Conservation (phyloP, 441 rosid species). For the Omphalea diandra region DNA sequence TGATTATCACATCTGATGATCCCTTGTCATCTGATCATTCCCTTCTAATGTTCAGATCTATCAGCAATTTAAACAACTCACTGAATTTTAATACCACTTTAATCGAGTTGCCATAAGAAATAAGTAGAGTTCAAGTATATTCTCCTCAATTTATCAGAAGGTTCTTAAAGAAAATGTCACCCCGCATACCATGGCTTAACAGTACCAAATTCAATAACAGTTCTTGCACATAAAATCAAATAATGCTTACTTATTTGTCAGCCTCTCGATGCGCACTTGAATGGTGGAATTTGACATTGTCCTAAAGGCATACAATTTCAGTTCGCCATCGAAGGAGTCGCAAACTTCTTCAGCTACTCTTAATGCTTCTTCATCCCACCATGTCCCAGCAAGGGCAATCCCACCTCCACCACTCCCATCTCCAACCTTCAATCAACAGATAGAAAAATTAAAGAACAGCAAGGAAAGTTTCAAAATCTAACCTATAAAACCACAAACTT, state of each 20-base stretch:
- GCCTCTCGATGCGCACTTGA: constrained; percentile 80
- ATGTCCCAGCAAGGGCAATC: constrained; percentile 67
- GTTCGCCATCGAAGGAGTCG: constrained; percentile 56
- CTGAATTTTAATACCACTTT: background rate
- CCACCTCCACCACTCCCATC: constrained; percentile 94
- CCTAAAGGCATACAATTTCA: constrained; percentile 73
- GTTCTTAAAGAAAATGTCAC: background rate
- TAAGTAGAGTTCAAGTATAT: background rate
- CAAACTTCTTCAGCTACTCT: constrained; percentile 57
- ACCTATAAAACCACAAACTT: background rate
- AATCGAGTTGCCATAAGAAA: background rate
- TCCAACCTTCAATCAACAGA: constrained; percentile 74
- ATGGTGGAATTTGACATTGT: constrained; percentile 56
- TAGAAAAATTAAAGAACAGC: background rate
- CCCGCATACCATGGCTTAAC: background rate
- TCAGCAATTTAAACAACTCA: background rate
- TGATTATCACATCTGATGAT: no score
- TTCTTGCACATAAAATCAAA: background rate
- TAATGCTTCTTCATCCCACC: constrained; percentile 86
- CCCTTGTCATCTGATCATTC: no score
- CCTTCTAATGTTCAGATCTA: background rate
- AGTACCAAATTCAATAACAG: background rate
- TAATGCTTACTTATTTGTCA: constrained; percentile 57
- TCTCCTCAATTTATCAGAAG: no score
- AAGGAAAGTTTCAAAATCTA: constrained; percentile 11